Base-by-base conservation (phyloP, 1,284 basidiomycete species). In the Fomitopsis betulina region DNA sequence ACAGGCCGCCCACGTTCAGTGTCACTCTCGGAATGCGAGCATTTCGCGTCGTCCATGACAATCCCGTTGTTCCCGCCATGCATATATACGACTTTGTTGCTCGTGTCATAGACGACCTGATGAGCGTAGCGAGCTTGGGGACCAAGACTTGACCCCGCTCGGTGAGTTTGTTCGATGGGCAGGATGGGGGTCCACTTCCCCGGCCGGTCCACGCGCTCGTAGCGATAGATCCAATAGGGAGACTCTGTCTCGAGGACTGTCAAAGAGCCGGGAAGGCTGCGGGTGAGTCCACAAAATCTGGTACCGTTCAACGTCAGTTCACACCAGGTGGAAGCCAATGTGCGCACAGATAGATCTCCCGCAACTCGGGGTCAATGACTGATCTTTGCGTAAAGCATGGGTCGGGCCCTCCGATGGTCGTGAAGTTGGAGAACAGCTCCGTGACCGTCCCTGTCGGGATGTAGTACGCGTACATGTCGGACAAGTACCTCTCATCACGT, bases 391-490 rank as follows among this genome's bases (percentile, higher is more conserved):
- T 86, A 65, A 88, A 90, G 64, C 80, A 86, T 3, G 85, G 79
- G 45, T 86, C 82, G 0, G 87, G 86, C 1, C 87, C 86, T 2
- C 86, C 84, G 12, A 75, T 72, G 21, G 75, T 60, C 3, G 80
- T 76, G 67, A 86, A 84, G 67, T 89, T 83, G 35, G 81, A 73
- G 64, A 80, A 87, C 3, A 90, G 66, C 65, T 91, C 82, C 1
- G 79, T 80, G n/a, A 81, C 76, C 5, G 76, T 80, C 64, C 81
- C 80, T 7, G 79, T 83, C 42, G 74, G 70, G 58, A 88, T 79
- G 57, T 89, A 81, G 68, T 85, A 90, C 0, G 84, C 76, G 60
- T 87, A 87, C 87, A 91, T 88, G 68, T 91, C 89, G 2, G 84
- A 80, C 7, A 88, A 77, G 61, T 84, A 85, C 58, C 76, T 80